Evolutionary conservation across 73 alveolate genomes (phyloP).

Genomic region (Breviolum minutum): DNA sequence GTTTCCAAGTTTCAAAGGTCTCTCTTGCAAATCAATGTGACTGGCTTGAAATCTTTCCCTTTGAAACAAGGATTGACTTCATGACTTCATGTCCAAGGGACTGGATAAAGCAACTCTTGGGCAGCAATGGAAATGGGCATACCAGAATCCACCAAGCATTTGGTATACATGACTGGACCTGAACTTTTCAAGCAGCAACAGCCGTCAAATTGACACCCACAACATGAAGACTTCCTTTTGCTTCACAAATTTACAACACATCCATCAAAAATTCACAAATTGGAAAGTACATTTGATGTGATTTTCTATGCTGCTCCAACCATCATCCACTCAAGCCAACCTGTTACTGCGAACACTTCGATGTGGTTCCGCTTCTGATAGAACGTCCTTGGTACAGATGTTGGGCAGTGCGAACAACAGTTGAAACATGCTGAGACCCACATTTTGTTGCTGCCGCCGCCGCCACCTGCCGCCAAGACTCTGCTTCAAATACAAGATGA

Average conservation of each 20-base stretch:
- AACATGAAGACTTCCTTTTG: neutral
- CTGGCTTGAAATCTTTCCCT: neutral
- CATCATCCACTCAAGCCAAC: neutral
- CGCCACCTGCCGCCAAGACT: constrained; percentile 4
- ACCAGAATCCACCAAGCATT: constrained; percentile 70
- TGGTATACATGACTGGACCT: constrained; percentile 93
- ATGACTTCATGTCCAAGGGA: neutral
- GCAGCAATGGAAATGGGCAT: constrained; percentile 91
- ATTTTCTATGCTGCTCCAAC: neutral
- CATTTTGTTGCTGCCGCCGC: neutral
- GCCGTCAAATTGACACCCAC: neutral
- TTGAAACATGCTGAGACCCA: neutral
- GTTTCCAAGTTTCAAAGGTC: neutral
- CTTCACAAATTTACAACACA: neutral
- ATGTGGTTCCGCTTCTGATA: constrained; percentile 88
- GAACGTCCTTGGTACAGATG: constrained; percentile 57
- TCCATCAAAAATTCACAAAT: too few species aligned
- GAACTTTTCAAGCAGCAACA: neutral
- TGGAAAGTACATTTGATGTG: too few species aligned
- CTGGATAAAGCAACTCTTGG: constrained; percentile 81
- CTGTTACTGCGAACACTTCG: constrained; percentile 86
- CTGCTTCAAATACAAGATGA: constrained; percentile 78
- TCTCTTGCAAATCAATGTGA: neutral
- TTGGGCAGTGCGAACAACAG: neutral
- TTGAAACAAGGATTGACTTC: neutral